phyloP scores from a whole-genome alignment of 371 early-diverging fungal genomes.

The Sporodiniella umbellata region DNA sequence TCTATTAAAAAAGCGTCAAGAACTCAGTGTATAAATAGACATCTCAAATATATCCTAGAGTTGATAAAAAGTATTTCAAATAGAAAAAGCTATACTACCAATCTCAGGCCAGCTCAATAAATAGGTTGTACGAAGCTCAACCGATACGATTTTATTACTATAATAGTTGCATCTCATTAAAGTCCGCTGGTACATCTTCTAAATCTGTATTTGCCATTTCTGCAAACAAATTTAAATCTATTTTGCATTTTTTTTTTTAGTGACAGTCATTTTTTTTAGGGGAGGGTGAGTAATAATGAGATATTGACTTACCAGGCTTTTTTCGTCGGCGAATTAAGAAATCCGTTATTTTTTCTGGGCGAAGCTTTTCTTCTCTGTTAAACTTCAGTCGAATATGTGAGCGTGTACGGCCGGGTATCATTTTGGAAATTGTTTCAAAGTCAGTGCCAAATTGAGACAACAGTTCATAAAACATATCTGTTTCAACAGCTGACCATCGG shows the following conservation, averaged over 20 bases:
- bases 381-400: conserved; percentile 66
- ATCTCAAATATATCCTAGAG: no score
- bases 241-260: neutral
- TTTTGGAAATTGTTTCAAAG: conserved; percentile 60
- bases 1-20: no score
- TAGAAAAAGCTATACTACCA: no score
- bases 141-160: neutral
- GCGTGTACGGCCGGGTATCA: conserved; percentile 59
- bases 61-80: no score
- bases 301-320: conserved; percentile 48
- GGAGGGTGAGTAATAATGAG: no score
- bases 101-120: no score
- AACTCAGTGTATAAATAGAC: no score
- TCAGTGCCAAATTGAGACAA: conserved; percentile 76
- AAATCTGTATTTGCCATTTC: conserved; percentile 21
- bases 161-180: conserved; percentile 20
- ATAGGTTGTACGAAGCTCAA: no score
- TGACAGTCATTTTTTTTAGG: neutral
- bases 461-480: conserved; percentile 62
- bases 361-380: conserved; percentile 58
- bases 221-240: conserved; percentile 20
- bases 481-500: conserved; percentile 58
- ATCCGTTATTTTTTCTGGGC: conserved; percentile 52
- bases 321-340: conserved; percentile 44
- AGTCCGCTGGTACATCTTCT: conserved; percentile 32